phyloP scores from a whole-genome alignment of 2,329 filamentous ascomycete species.

The Aspergillus cejpii region DNA sequence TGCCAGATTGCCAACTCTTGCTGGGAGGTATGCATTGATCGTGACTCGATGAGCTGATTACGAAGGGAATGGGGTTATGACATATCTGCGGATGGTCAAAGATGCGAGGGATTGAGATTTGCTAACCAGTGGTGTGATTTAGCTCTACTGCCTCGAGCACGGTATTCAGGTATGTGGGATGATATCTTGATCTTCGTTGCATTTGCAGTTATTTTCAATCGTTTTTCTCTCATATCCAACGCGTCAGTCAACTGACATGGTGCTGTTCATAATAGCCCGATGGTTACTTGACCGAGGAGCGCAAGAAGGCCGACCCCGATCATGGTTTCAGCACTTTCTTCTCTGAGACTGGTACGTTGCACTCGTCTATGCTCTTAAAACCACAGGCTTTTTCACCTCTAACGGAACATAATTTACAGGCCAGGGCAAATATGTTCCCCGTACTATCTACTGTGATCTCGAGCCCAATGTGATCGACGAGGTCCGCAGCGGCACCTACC shows the following conservation, averaged over 20 bases:
- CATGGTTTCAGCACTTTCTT: constrained; percentile 99
- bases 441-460: constrained; percentile 98
- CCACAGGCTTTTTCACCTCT: constrained; percentile 7
- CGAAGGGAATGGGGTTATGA: constrained; percentile 2
- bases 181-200: constrained; percentile 9
- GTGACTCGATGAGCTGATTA: neutral
- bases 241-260: constrained; percentile 5
- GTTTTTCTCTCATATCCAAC: neutral
- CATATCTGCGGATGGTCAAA: constrained; percentile 6
- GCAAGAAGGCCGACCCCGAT: constrained; percentile 85
- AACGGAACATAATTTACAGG: constrained; percentile 49
- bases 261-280: constrained; percentile 63
- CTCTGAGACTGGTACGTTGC: constrained; percentile 85
- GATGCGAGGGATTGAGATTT: constrained; percentile 6
- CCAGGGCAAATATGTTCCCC: constrained; percentile 97
- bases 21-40: constrained; percentile 81
- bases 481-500: constrained; percentile 95
- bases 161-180: constrained; percentile 78
- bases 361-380: neutral
- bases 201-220: neutral
- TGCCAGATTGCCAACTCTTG: constrained; percentile 99
- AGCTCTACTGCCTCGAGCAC: constrained; percentile 99
- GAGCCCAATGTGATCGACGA: constrained; percentile 99
- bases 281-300: constrained; percentile 97
- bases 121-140: constrained; percentile 34